Percentiles rank a stretch among this genome's conserved stretches.
Evolutionary conservation across 306 rosid species (phyloP).

Genomic region (Cicer yamashitae): DNA sequence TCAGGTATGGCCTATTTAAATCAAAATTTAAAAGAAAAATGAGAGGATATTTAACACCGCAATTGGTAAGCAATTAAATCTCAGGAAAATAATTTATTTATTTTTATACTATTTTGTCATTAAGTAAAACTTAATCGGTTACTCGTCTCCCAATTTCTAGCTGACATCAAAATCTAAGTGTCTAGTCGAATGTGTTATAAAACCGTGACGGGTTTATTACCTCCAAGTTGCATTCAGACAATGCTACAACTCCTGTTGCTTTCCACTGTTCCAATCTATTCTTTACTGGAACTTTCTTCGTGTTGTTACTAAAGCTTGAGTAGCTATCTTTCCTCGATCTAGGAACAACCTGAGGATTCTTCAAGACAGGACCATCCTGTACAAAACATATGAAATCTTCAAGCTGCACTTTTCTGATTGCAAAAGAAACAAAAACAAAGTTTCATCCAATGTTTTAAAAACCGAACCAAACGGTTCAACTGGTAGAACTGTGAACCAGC

Average conservation of each 20-base stretch:
- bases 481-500: too few relatives aligned
- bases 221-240: slow-evolving; percentile 85
- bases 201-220: slow-evolving; percentile 48
- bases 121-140: slow-evolving; percentile 1
- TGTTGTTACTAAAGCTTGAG: slow-evolving; percentile 41
- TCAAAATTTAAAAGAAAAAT: slow-evolving; percentile 19
- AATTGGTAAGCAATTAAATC: slow-evolving; percentile 11
- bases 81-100: not conserved
- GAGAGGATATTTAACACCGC: slow-evolving; percentile 30
- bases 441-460: too few relatives aligned
- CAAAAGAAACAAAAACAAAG: slow-evolving; percentile 32
- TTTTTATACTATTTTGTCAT: not conserved
- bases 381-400: slow-evolving; percentile 31
- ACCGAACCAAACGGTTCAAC: too few relatives aligned
- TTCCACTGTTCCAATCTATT: slow-evolving; percentile 69
- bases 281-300: slow-evolving; percentile 51
- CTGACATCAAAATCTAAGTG: not conserved
- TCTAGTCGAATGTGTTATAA: not conserved
- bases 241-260: slow-evolving; percentile 74
- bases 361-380: slow-evolving; percentile 75
- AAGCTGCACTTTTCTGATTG: slow-evolving; percentile 17
- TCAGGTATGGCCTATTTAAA: slow-evolving; percentile 72
- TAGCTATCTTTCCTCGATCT: slow-evolving; percentile 51
- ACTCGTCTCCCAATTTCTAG: slow-evolving; percentile 25
- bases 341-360: slow-evolving; percentile 64